Evolutionary conservation across 2,329 filamentous ascomycete genomes (phyloP).

Genomic region (Ciborinia camelliae): DNA sequence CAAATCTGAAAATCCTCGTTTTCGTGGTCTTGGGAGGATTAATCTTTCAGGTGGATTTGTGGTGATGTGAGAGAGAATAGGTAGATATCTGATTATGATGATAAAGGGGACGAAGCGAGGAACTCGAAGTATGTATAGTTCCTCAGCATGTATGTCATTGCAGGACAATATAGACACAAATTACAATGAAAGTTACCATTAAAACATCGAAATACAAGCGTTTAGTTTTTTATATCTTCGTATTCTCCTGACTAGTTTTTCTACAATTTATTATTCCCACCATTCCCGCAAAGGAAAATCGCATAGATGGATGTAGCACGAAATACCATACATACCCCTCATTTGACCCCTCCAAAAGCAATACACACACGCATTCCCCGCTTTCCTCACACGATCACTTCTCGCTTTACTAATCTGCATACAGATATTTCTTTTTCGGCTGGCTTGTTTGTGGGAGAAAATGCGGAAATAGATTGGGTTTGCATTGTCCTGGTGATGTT

Average conservation of each 20-base stretch:
- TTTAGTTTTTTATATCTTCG: no score
- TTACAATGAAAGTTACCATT: neutral
- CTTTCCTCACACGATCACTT: no score
- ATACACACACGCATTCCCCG: neutral
- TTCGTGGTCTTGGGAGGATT: neutral
- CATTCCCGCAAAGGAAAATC: no score
- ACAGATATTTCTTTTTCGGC: no score
- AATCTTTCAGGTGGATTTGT: neutral
- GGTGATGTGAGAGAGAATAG: neutral
- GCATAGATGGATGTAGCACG: no score
- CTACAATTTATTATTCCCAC: no score
- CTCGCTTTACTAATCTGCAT: neutral
- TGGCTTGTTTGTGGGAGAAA: neutral
- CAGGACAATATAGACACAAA: neutral
- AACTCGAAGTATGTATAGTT: neutral
- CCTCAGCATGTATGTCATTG: no score
- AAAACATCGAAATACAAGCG: neutral
- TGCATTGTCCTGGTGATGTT: neutral
- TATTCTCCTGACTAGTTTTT: no score
- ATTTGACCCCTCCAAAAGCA: neutral
- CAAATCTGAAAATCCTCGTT: neutral
- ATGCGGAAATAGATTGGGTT: neutral
- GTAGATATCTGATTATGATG: no score
- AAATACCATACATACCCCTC: no score
- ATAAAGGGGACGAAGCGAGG: neutral